Evolutionary conservation across 2,329 filamentous ascomycete genomes (phyloP), one percentile per base, ranked within the genome.

Genomic region (Aureobasidium sp.): DNA sequence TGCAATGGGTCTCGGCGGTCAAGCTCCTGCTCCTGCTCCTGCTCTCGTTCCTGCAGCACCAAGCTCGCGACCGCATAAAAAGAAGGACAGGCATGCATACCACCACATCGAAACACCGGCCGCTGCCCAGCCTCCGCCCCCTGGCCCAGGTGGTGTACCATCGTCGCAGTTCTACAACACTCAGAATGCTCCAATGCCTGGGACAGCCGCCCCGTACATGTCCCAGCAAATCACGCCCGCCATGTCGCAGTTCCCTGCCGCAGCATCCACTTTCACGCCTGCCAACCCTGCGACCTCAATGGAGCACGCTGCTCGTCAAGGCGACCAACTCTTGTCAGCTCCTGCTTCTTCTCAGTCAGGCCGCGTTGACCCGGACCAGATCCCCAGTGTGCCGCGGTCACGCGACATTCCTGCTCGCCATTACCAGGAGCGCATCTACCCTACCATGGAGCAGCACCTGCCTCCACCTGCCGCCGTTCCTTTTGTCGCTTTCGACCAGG

Each of bases 81-180:
- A 96, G 84, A 96, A 96, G 81, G 88, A 96, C 72, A 84, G 90
- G 62, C 93, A 97, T 75, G 93, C 92, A 64, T 89, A 95, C 74
- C 93, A 97, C 73, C 87, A 84, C 40, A 84, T 97, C 57, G 90
- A 93, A 65, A 84, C 85, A 53, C 84, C 84, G 35, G 54, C 60
- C 62, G 59, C 40, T 35, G 84, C 86, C 6, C 84, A 88, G 69
- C 77, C 84, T 11, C 89, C 88, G 75, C 86, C 27, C 9, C 27
- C 27, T 4, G 27, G 27, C 4, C 4, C 87, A 70, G 86, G 84
- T 63, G 77, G 84, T 9, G 89, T 89, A 75, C 86, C 87, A 70
- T 78, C 82, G 9, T 74, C 79, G 29, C 80, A 82, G 67, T 88
- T 84, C 72, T 70, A 86, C 55, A 86, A 86, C 67, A 71, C 70